Percentiles rank a stretch among this genome's conserved stretches.
Evolutionary conservation across 129 eudicot species (phyloP).

Genomic region (Glebionis coronaria): DNA sequence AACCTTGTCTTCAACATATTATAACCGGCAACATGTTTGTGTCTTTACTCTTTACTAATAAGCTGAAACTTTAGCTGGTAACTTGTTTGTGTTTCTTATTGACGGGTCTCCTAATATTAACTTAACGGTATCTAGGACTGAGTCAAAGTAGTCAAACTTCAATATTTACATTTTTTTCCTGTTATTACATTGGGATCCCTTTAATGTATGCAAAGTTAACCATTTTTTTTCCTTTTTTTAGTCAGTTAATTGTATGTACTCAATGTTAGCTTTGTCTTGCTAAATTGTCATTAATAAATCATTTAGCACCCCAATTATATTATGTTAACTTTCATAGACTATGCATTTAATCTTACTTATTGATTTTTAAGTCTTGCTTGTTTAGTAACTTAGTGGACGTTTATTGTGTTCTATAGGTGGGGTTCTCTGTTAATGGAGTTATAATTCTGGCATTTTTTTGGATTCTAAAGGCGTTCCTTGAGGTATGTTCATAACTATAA

Average conservation of each 20-base stretch:
- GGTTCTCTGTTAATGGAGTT: constrained; percentile 88
- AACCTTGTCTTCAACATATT: too few species aligned
- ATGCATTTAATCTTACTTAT: constrained; percentile 7
- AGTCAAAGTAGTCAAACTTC: not conserved
- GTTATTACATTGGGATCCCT: too few species aligned
- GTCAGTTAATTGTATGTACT: too few species aligned
- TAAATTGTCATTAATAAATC: too few species aligned
- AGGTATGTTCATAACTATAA: constrained; percentile 43
- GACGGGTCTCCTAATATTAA: too few species aligned
- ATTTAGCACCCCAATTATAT: too few species aligned
- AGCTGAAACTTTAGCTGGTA: not conserved
- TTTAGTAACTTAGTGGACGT: not conserved
- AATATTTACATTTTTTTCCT: too few species aligned
- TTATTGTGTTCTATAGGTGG: constrained; percentile 49
- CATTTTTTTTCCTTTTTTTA: not conserved
- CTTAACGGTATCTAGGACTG: not conserved
- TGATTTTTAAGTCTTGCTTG: not conserved
- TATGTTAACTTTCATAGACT: too few species aligned
- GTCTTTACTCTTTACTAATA: too few species aligned
- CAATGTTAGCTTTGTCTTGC: too few species aligned
- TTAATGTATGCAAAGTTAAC: too few species aligned
- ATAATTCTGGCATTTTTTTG: constrained; percentile 82
- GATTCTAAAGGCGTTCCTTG: constrained; percentile 87
- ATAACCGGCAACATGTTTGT: too few species aligned
- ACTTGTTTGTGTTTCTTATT: not conserved